A percentile compares a stretch with the other conserved stretches of the same genome.
These are phyloP conservation scores for Gossypium turneri DNA, from an alignment of 345 rosid species.

Conservation along the genomic window DNA sequence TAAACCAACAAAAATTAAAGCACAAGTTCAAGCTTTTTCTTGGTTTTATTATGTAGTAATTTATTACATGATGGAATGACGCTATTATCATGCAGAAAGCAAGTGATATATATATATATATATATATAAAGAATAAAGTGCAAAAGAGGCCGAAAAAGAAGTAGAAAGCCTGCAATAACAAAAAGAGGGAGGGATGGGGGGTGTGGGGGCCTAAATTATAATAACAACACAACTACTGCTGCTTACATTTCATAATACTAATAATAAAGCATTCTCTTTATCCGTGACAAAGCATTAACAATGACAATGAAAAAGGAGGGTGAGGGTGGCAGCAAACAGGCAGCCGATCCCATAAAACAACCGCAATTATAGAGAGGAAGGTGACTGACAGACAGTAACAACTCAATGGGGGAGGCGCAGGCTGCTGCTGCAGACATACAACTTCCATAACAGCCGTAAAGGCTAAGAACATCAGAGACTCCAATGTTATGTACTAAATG, in stretches of 20 bases:
- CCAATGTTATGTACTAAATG: background rate
- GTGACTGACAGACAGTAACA: conserved; percentile 28
- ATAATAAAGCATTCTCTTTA: background rate
- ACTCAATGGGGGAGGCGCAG: background rate
- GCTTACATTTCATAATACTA: conserved; percentile 1
- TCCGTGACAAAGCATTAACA: conserved; percentile 27
- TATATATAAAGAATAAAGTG: background rate
- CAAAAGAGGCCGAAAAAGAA: conserved; percentile 1
- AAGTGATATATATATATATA: background rate
- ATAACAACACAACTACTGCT: background rate
- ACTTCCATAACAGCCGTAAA: conserved; percentile 26
- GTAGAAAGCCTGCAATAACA: background rate
- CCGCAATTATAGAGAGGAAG: conserved; percentile 24
- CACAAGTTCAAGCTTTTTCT: no score
- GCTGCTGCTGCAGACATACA: background rate
- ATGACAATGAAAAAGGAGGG: conserved; percentile 26
- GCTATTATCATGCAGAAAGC: background rate
- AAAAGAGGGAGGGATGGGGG: background rate
- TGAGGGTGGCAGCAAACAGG: background rate
- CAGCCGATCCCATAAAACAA: conserved; percentile 45
- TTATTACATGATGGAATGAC: background rate
- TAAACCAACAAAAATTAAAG: no score
- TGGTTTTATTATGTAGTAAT: no score
- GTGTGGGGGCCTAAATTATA: background rate
- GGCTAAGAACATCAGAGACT: background rate